Evolutionary conservation across 2,329 filamentous ascomycete genomes (phyloP).

Genomic region (Neofusicoccum umdonicola): DNA sequence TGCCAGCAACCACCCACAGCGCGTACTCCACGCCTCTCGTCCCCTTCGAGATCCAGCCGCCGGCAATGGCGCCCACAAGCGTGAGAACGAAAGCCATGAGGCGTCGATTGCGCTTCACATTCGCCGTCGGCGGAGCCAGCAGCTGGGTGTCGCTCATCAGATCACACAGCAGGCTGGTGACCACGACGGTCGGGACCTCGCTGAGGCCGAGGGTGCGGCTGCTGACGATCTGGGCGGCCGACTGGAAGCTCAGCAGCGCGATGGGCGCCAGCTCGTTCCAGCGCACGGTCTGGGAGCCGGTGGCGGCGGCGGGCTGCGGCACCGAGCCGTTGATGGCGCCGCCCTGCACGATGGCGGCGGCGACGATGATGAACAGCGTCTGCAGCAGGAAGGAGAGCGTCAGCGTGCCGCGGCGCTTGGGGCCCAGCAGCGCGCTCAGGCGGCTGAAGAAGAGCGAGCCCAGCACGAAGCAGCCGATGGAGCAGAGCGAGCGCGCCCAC

Average conservation of each 20-base stretch:
- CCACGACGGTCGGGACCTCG: conserved; percentile 71
- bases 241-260: conserved; percentile 71
- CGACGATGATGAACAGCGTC: conserved; percentile 39
- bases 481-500: conserved; percentile 71
- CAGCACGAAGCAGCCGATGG: conserved; percentile 67
- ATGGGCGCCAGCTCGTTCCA: conserved; percentile 67
- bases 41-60: conserved; percentile 56
- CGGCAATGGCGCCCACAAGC: conserved; percentile 54
- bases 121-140: conserved; percentile 40
- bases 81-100: conserved; percentile 51
- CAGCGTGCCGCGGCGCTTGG: conserved; percentile 64
- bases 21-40: conserved; percentile 51
- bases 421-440: conserved; percentile 63
- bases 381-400: conserved; percentile 45
- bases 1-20: conserved; percentile 46
- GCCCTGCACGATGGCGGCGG: conserved; percentile 45
- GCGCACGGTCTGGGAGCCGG: conserved; percentile 32
- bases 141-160: conserved; percentile 65
- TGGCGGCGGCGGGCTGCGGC: conserved; percentile 22
- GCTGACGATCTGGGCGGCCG: conserved; percentile 73
- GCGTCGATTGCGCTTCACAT: conserved; percentile 55
- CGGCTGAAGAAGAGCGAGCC: conserved; percentile 70
- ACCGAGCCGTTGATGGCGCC: conserved; percentile 56
- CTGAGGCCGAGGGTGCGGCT: conserved; percentile 68
- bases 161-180: conserved; percentile 81